Evolutionary conservation across 805 yeast species (phyloP).

Genomic region (Candida pini): DNA sequence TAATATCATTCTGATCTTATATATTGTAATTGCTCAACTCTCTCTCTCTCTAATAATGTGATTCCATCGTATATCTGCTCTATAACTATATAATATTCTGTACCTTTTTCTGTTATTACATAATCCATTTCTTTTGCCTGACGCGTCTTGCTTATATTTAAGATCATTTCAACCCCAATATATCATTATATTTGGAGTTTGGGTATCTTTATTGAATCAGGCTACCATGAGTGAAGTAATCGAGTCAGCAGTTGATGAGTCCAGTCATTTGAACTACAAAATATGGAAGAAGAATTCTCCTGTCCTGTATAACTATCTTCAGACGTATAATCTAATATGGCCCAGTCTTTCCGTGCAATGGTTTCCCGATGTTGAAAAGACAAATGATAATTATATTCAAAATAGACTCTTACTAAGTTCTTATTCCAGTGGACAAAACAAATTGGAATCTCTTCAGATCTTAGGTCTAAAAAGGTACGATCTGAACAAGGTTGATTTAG

Average conservation of each 20-base stretch:
- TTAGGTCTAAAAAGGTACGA: slow-evolving; percentile 10
- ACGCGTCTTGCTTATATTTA: too few relatives aligned
- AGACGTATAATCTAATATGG: slow-evolving; percentile 54
- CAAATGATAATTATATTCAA: slow-evolving; percentile 21
- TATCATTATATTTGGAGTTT: too few relatives aligned
- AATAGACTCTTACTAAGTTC: slow-evolving; percentile 55
- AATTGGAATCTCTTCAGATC: slow-evolving; percentile 20
- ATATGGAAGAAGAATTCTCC: slow-evolving; percentile 61
- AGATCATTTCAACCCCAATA: too few relatives aligned
- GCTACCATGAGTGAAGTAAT: too few relatives aligned
- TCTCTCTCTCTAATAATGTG: too few relatives aligned
- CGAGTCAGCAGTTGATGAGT: neutral
- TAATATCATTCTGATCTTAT: too few relatives aligned
- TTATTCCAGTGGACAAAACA: slow-evolving; percentile 49
- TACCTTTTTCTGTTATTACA: too few relatives aligned
- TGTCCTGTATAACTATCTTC: slow-evolving; percentile 46
- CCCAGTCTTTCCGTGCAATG: slow-evolving; percentile 58
- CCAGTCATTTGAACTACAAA: slow-evolving; percentile 31
- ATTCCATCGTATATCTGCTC: too few relatives aligned
- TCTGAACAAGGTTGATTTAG: slow-evolving; percentile 6
- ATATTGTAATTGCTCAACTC: too few relatives aligned
- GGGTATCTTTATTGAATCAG: too few relatives aligned
- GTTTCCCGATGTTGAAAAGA: slow-evolving; percentile 48
- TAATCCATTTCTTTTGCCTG: too few relatives aligned
- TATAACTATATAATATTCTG: too few relatives aligned